Percentiles rank a stretch among this genome's conserved stretches.
These are phyloP conservation scores for Leccinum fuscescens DNA, from an alignment of 1,284 basidiomycete species.

Conservation along the genomic window DNA sequence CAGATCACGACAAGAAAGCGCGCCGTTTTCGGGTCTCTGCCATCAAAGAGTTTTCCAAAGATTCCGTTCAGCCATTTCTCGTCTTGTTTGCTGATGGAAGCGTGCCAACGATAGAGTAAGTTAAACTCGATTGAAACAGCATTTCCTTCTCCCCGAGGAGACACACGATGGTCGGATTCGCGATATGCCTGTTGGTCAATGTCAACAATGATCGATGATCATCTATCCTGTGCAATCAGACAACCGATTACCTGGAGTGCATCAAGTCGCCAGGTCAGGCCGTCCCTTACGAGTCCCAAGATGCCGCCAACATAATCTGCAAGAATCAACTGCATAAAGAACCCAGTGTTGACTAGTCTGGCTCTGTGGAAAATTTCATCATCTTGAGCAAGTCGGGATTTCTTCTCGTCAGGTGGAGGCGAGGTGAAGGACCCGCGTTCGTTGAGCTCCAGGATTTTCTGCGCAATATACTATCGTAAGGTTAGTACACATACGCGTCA, in stretches of 20 bases:
- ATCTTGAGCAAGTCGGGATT: slow-evolving; percentile 48
- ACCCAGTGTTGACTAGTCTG: slow-evolving; percentile 72
- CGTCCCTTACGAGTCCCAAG: slow-evolving; percentile 48
- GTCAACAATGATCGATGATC: background rate
- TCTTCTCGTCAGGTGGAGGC: slow-evolving; percentile 27
- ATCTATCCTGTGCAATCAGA: background rate
- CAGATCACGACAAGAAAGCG: slow-evolving; percentile 4
- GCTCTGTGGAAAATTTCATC: slow-evolving; percentile 77
- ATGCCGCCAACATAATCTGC: slow-evolving; percentile 67
- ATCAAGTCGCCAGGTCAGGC: slow-evolving; percentile 46
- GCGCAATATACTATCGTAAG: slow-evolving; percentile 60
- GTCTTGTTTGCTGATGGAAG: slow-evolving; percentile 60
- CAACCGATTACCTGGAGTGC: slow-evolving; percentile 41
- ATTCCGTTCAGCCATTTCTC: slow-evolving; percentile 55
- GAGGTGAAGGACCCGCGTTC: slow-evolving; percentile 47
- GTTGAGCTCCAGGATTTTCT: slow-evolving; percentile 68
- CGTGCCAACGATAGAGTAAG: slow-evolving; percentile 74
- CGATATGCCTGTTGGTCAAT: slow-evolving; percentile 21
- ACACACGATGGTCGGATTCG: slow-evolving; percentile 23
- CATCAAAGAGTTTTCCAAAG: slow-evolving; percentile 47
- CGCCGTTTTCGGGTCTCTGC: slow-evolving; percentile 41
- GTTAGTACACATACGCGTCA: slow-evolving; percentile 1
- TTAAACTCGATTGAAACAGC: slow-evolving; percentile 74
- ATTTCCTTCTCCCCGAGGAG: slow-evolving; percentile 70
- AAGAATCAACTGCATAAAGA: slow-evolving; percentile 66